Conservation (phyloP, 768 basidiomycete species). For the Suillus fuscotomentosus region DNA sequence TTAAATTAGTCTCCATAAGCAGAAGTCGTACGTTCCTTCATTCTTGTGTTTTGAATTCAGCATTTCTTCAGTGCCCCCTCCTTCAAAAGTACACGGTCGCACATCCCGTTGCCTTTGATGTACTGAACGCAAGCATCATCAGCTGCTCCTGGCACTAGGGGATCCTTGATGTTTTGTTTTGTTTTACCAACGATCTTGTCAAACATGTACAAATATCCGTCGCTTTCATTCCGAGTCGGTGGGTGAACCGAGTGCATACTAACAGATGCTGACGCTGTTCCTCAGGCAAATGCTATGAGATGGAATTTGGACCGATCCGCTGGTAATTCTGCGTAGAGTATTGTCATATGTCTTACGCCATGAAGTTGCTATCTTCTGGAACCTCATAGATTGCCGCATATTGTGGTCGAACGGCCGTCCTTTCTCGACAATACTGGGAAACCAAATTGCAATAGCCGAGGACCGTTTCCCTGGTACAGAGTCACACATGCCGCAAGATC, state of each 20-base stretch:
- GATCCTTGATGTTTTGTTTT: slow-evolving; percentile 51
- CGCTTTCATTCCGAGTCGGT: too few relatives aligned
- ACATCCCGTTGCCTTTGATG: slow-evolving; percentile 62
- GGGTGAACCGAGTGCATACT: neutral
- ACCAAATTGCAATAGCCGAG: neutral
- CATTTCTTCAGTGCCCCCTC: too few relatives aligned
- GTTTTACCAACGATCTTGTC: slow-evolving; percentile 66
- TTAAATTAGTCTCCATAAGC: neutral
- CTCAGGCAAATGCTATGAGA: neutral
- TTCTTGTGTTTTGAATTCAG: neutral
- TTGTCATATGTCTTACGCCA: neutral
- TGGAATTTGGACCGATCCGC: neutral
- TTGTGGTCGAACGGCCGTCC: neutral
- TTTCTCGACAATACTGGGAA: neutral
- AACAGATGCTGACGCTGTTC: neutral
- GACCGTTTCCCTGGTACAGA: slow-evolving; percentile 11
- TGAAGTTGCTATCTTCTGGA: neutral
- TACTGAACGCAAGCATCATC: slow-evolving; percentile 61
- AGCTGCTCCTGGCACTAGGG: slow-evolving; percentile 84
- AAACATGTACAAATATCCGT: neutral
- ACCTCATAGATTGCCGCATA: neutral
- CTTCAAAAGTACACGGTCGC: slow-evolving; percentile 59
- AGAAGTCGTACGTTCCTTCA: neutral
- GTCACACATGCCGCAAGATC: neutral
- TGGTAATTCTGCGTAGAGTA: neutral